phyloP scores from a whole-genome alignment of 306 rosid genomes.

The Purshia tridentata region DNA sequence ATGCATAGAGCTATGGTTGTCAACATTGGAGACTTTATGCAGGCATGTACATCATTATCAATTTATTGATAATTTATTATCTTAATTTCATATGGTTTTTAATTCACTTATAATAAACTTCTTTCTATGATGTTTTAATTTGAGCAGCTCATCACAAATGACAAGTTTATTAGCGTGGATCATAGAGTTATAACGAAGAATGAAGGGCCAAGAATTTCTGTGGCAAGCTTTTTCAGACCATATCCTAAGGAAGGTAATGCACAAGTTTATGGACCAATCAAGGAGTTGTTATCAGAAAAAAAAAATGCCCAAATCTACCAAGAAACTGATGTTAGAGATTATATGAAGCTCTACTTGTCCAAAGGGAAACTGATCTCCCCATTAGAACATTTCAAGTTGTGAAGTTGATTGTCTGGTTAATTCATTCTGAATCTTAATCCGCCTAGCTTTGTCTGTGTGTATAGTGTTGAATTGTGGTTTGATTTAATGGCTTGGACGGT shows the following conservation, averaged over 20 bases:
- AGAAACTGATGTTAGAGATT: constrained; percentile 25
- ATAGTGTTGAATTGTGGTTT: no score
- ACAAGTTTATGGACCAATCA: constrained; percentile 37
- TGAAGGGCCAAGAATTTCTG: constrained; percentile 40
- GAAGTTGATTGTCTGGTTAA: no score
- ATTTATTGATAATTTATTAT: not conserved
- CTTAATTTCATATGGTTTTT: no score
- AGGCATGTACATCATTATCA: constrained; percentile 16
- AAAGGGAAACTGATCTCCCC: constrained; percentile 36
- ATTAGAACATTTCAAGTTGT: constrained; percentile 39
- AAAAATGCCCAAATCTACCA: constrained; percentile 26
- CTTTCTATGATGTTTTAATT: not conserved
- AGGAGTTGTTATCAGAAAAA: constrained; percentile 35
- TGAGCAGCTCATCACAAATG: constrained; percentile 26
- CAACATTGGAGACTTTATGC: constrained; percentile 27
- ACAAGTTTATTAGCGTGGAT: constrained; percentile 30
- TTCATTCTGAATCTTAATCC: no score
- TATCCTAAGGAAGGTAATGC: not conserved
- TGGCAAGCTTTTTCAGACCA: constrained; percentile 40
- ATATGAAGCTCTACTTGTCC: not conserved
- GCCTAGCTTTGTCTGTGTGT: no score
- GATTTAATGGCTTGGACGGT: no score
- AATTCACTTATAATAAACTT: not conserved
- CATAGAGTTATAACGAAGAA: constrained; percentile 36
- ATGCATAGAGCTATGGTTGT: constrained; percentile 17